A percentile compares a stretch with the other conserved stretches of the same genome.
Evolutionary conservation across 2,329 filamentous ascomycete genomes (phyloP).

Genomic region (Ambrosiella beaveri): DNA sequence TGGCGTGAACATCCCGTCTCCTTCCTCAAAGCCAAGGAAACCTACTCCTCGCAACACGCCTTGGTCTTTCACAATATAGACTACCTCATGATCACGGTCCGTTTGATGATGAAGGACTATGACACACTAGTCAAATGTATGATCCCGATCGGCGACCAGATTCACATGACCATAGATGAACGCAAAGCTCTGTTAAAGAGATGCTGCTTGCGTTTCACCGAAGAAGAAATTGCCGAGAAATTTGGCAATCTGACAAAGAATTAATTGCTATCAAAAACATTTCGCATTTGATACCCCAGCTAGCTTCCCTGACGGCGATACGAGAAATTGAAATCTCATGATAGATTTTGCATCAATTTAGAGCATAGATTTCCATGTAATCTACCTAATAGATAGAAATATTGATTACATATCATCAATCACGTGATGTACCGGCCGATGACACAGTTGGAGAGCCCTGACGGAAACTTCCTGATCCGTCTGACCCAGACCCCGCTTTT

Average conservation of each 20-base stretch:
- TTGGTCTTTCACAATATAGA: conserved; percentile 70
- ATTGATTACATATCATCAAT: no score
- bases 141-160: conserved; percentile 58
- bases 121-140: conserved; percentile 48
- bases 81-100: conserved; percentile 58
- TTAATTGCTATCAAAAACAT: neutral
- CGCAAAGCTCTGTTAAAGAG: conserved; percentile 42
- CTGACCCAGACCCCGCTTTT: no score
- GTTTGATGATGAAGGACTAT: conserved; percentile 55
- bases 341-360: no score
- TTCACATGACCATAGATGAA: conserved; percentile 46
- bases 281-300: no score
- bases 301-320: no score
- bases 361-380: no score
- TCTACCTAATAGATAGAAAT: no score
- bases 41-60: conserved; percentile 48
- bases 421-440: no score
- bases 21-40: conserved; percentile 51
- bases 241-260: conserved; percentile 21
- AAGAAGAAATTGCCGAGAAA: conserved; percentile 45
- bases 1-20: conserved; percentile 66
- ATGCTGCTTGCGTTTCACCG: conserved; percentile 48
- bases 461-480: no score
- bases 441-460: no score
- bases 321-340: no score